Evolutionary conservation across 441 rosid genomes (phyloP).

Genomic region (Adansonia gregorii): DNA sequence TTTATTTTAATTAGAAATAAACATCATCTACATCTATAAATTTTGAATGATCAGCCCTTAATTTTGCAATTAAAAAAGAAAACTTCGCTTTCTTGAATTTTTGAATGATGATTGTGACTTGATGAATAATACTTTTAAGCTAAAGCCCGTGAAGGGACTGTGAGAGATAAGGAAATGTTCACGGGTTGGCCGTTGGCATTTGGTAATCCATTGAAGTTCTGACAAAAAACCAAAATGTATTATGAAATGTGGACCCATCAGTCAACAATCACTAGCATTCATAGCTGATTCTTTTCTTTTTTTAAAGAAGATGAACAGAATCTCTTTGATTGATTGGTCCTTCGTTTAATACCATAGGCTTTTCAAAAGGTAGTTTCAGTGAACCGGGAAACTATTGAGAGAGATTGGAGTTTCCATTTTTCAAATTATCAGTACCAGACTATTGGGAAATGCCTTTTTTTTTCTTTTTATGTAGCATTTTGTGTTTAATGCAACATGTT

Average conservation of each 20-base stretch:
- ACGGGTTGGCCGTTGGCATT: slow-evolving; percentile 18
- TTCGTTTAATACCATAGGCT: neutral
- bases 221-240: neutral
- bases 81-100: neutral
- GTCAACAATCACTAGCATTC: neutral
- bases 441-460: neutral
- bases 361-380: neutral
- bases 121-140: neutral
- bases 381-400: neutral
- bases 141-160: neutral
- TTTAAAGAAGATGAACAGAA: neutral
- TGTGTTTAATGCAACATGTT: neutral
- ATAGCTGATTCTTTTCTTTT: neutral
- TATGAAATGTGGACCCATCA: neutral
- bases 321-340: neutral
- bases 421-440: neutral
- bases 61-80: neutral
- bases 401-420: neutral
- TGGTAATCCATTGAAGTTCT: neutral
- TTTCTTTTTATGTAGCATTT: too few relatives aligned
- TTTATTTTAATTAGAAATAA: neutral
- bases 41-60: too few relatives aligned
- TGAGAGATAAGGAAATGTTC: slow-evolving; percentile 16
- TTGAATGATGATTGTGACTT: neutral
- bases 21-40: too few relatives aligned